Evolutionary conservation across 2,329 filamentous ascomycete species (phyloP), one percentile per base, ranked within the genome.

Genomic region (Nemania bipapillata): DNA sequence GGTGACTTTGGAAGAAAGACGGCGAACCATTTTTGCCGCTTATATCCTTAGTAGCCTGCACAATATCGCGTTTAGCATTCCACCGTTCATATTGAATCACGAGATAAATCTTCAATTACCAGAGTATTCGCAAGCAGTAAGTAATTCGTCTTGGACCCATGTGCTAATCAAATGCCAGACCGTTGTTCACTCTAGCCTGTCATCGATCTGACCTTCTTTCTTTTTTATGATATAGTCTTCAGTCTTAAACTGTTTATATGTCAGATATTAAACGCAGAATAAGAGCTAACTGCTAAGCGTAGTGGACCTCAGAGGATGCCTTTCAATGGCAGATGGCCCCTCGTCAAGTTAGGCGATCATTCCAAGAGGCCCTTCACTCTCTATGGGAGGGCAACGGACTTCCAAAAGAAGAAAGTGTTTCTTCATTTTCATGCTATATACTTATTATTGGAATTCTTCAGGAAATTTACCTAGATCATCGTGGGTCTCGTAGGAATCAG

Each of bases 41-140:
- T 78, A 75, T 50, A 68, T 72, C n/a, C 63, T 89, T 72, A 86
- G 87, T 67, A 88, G 89, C 72, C 80, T 89, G 1, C 87, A 89
- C 69, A 87, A 84, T 37, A 87, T 89, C 62, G 87, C 87, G 72
- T 89, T 88, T 79, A 86, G 89, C 75, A 86, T 88, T 15, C 86
- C 87, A 30, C 87, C 87, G 0, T 79, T 87, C 50, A 83, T 89
- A 28, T 74, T 87, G 60, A 88, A 86, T 72, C 81, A 82, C 35
- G 85, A 89, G 75, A 75, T 89, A 58, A 83, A 83, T 59, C 76
- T 88, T 70, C 82, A 83, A 58, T 82, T 89, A 71, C 87, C 87
- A 0, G 86, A 83, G 68, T 84, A 82, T 53, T 83, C 84, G 15
- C 42, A 65, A 49, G 4, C 40, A 22, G 63, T 65, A 55, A 22